Evolutionary conservation across 2,329 filamentous ascomycete genomes (phyloP).

Genomic region (Pestalotiopsis sp.): DNA sequence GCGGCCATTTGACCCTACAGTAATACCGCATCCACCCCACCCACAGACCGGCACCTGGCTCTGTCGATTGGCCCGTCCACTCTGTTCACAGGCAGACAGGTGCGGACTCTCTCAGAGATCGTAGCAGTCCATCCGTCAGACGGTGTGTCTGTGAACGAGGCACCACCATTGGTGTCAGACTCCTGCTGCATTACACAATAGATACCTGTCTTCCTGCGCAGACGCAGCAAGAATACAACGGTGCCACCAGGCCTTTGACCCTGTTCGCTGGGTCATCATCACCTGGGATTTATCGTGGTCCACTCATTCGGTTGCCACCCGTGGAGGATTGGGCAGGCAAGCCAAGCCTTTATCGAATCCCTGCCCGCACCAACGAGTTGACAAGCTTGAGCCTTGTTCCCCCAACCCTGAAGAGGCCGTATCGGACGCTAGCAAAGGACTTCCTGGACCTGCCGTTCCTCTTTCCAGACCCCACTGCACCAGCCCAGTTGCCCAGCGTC

Average conservation of each 20-base stretch:
- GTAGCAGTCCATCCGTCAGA: neutral
- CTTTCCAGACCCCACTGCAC: conserved; percentile 24
- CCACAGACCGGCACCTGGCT: conserved; percentile 18
- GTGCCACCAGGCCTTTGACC: neutral
- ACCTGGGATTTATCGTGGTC: conserved; percentile 8
- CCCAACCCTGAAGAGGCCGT: conserved; percentile 14
- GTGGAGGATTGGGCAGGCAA: conserved; percentile 17
- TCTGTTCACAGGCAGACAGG: conserved; percentile 1
- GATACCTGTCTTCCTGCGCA: neutral
- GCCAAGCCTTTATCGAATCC: conserved; percentile 14
- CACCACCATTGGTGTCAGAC: conserved; percentile 4
- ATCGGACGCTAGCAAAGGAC: conserved; percentile 11
- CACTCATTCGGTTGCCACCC: conserved; percentile 17
- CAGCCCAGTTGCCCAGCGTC: conserved; percentile 20
- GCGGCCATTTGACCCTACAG: conserved; percentile 29
- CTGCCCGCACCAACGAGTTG: conserved; percentile 16
- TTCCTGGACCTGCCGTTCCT: conserved; percentile 9
- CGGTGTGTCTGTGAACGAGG: conserved; percentile 5
- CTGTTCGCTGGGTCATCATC: neutral
- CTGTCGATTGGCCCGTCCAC: conserved; percentile 26
- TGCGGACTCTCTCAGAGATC: conserved; percentile 15
- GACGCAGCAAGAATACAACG: conserved; percentile 7
- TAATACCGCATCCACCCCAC: conserved; percentile 32
- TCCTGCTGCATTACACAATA: neutral
- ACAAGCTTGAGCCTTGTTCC: conserved; percentile 16